Evolutionary conservation across 352 stramenopile species (phyloP).

Genomic region (Globisporangium iwayamae): DNA sequence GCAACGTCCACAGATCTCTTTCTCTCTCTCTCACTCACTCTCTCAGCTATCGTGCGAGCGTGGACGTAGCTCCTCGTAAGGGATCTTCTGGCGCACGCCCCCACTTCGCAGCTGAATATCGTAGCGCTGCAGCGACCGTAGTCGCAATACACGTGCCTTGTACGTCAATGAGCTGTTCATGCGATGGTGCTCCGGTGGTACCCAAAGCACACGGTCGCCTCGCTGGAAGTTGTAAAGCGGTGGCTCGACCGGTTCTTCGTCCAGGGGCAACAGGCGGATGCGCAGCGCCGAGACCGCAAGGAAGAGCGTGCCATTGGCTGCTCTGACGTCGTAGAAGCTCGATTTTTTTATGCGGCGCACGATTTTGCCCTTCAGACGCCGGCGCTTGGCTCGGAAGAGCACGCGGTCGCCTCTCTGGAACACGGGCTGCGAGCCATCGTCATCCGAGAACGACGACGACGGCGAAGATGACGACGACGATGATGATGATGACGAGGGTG

Average conservation of each 20-base stretch:
- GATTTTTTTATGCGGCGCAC: conserved; percentile 33
- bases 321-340: conserved; percentile 56
- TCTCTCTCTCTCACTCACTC: conserved; percentile 1
- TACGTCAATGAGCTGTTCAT: conserved; percentile 23
- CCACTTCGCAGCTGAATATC: conserved; percentile 49
- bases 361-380: conserved; percentile 36
- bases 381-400: conserved; percentile 34
- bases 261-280: conserved; percentile 31
- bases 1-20: not conserved
- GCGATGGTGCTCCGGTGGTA: conserved; percentile 15
- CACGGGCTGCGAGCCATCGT: conserved; percentile 15
- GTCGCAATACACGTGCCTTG: conserved; percentile 36
- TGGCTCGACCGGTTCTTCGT: conserved; percentile 8
- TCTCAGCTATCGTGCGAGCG: conserved; percentile 18
- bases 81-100: conserved; percentile 36
- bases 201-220: conserved; percentile 40
- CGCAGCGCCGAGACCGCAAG: conserved; percentile 38
- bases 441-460: conserved; percentile 19
- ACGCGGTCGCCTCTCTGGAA: conserved; percentile 51
- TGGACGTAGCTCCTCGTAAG: conserved; percentile 36
- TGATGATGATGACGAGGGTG: conserved; percentile 22
- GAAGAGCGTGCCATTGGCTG: conserved; percentile 43
- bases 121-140: conserved; percentile 38
- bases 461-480: conserved; percentile 4
- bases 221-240: conserved; percentile 24